A percentile compares a stretch with the other conserved stretches of the same genome.
phyloP scores from a whole-genome alignment of 108 stramenopile genomes.

The Nitzschia putrida region DNA sequence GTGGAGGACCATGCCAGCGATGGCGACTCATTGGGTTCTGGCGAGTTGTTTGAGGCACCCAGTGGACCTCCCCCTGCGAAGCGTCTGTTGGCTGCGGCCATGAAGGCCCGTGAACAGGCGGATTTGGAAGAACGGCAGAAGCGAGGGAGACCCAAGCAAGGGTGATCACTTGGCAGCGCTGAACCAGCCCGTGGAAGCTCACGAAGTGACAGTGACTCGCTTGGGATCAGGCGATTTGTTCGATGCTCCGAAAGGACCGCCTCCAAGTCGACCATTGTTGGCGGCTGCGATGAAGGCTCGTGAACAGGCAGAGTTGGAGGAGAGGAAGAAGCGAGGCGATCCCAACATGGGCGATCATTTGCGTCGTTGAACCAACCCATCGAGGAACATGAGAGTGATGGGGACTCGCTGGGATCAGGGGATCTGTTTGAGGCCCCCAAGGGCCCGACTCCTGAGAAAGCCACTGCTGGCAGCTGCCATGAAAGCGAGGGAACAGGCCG shows the following conservation, averaged over 20 bases:
- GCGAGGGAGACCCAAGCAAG: background rate
- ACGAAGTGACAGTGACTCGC: conserved; percentile 7
- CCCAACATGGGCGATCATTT: too few species aligned
- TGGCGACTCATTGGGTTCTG: background rate
- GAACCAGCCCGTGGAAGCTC: conserved; percentile 5
- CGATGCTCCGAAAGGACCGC: conserved; percentile 20
- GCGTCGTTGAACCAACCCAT: conserved; percentile 2
- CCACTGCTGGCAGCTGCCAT: conserved; percentile 5
- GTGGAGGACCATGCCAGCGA: background rate
- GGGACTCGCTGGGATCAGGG: conserved; percentile 10
- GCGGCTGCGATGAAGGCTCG: conserved; percentile 18
- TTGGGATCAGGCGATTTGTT: conserved; percentile 5
- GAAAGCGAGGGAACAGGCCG: conserved; percentile 1
- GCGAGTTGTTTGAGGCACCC: background rate
- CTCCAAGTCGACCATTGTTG: conserved; percentile 12
- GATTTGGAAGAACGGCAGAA: background rate
- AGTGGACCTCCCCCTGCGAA: background rate
- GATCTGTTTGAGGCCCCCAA: conserved; percentile 13
- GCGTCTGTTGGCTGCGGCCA: background rate
- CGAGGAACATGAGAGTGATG: conserved; percentile 1
- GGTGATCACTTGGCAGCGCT: conserved; percentile 5
- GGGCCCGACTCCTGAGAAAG: conserved; percentile 2
- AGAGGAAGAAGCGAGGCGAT: too few species aligned
- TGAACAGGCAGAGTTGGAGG: background rate
- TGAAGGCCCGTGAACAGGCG: background rate